These are phyloP conservation scores for Aspergillus ochraceus DNA, from an alignment of 2,329 filamentous ascomycete species.

Conservation along the genomic window DNA sequence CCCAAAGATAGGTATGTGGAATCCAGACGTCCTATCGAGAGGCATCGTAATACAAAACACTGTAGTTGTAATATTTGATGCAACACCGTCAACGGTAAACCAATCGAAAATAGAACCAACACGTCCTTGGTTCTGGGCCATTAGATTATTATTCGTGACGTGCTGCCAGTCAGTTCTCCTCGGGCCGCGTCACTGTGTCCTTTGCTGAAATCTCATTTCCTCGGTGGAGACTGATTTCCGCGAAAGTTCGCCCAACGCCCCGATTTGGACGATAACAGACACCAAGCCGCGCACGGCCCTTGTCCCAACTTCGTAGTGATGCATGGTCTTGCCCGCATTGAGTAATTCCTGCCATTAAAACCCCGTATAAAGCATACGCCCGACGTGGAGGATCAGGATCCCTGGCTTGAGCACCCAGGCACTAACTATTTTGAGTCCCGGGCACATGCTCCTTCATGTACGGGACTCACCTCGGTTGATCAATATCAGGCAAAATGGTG, in stretches of 20 bases:
- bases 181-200: background rate
- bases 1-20: too few species aligned
- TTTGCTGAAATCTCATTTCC: background rate
- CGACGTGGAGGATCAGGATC: background rate
- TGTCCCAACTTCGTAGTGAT: background rate
- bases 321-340: background rate
- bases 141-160: background rate
- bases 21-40: background rate
- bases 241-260: background rate
- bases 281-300: background rate
- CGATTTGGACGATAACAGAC: background rate
- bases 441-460: background rate
- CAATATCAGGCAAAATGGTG: background rate
- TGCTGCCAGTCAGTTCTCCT: background rate
- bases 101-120: background rate
- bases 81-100: background rate
- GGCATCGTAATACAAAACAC: background rate
- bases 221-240: background rate
- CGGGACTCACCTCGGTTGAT: background rate
- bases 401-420: background rate
- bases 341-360: background rate
- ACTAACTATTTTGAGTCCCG: background rate
- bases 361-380: background rate
- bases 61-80: background rate
- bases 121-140: background rate